phyloP scores from a whole-genome alignment of 2,329 filamentous ascomycete species.

The Xylariaceae sp. region DNA sequence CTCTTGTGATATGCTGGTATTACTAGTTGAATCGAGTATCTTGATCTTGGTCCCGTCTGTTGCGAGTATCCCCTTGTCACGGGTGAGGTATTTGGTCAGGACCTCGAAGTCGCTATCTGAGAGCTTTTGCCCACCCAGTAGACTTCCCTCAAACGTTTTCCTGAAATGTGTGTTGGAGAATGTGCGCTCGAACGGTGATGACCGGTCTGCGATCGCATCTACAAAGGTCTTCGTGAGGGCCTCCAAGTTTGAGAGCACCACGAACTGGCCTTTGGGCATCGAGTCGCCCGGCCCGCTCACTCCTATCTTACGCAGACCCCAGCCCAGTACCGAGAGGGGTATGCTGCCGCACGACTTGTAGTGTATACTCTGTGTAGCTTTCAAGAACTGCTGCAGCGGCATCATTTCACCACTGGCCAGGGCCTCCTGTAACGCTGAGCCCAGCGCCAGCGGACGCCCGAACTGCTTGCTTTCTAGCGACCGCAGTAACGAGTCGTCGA shows the following conservation, averaged over 20 bases:
- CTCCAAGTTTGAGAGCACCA: constrained; percentile 61
- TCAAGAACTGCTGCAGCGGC: constrained; percentile 64
- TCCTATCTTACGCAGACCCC: constrained; percentile 70
- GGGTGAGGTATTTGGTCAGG: constrained; percentile 63
- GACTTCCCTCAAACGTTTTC: constrained; percentile 48
- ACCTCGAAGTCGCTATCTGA: constrained; percentile 64
- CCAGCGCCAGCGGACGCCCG: constrained; percentile 76
- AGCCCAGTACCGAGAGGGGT: constrained; percentile 67
- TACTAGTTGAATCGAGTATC: constrained; percentile 52
- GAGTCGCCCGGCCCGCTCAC: constrained; percentile 47
- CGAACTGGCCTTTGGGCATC: constrained; percentile 58
- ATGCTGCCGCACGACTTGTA: constrained; percentile 62
- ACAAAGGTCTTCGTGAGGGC: constrained; percentile 52
- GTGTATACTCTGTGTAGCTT: constrained; percentile 66
- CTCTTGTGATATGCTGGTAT: constrained; percentile 60
- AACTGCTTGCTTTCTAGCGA: constrained; percentile 72
- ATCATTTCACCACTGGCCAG: constrained; percentile 66
- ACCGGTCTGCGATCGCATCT: constrained; percentile 37
- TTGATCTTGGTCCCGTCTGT: constrained; percentile 69
- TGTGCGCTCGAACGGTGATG: constrained; percentile 58
- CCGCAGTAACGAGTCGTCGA: constrained; percentile 61
- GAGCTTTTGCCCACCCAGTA: constrained; percentile 46
- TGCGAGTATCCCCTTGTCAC: constrained; percentile 58
- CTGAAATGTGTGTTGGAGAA: constrained; percentile 65
- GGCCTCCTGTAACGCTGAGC: constrained; percentile 72